Evolutionary conservation across 768 basidiomycete species (phyloP).

Genomic region (Amanita thiersii): DNA sequence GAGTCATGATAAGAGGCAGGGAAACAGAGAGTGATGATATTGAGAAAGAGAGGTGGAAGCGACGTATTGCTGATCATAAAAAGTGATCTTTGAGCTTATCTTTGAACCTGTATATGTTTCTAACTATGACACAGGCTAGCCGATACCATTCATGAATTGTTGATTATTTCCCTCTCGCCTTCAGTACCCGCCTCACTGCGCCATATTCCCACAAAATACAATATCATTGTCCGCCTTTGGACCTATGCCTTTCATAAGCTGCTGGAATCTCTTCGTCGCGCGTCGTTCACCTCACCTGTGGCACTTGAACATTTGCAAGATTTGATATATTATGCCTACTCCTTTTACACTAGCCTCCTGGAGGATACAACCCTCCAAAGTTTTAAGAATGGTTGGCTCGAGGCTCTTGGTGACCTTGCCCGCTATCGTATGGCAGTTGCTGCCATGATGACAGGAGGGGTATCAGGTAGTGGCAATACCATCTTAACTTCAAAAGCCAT

Average conservation of each 20-base stretch:
- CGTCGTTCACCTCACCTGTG: slow-evolving; percentile 57
- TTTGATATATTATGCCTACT: slow-evolving; percentile 93
- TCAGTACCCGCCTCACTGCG: slow-evolving; percentile 84
- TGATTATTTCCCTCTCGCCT: slow-evolving; percentile 79
- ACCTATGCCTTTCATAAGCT: slow-evolving; percentile 84
- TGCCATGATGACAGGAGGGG: slow-evolving; percentile 58
- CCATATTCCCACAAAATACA: slow-evolving; percentile 88
- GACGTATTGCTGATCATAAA: slow-evolving; percentile 74
- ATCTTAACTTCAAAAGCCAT: slow-evolving; percentile 52
- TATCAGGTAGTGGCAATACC: slow-evolving; percentile 26
- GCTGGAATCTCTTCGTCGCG: slow-evolving; percentile 83
- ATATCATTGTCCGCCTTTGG: slow-evolving; percentile 93
- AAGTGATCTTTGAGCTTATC: slow-evolving; percentile 33
- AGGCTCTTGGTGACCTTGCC: slow-evolving; percentile 93
- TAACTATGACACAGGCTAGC: slow-evolving; percentile 51
- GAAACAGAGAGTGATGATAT: slow-evolving; percentile 42
- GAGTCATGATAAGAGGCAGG: slow-evolving; percentile 36
- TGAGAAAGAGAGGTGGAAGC: slow-evolving; percentile 72
- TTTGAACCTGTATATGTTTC: slow-evolving; percentile 11
- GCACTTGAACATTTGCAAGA: slow-evolving; percentile 91
- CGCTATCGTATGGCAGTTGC: slow-evolving; percentile 95
- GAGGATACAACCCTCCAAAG: slow-evolving; percentile 66
- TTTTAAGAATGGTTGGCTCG: slow-evolving; percentile 86
- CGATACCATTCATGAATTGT: slow-evolving; percentile 83
- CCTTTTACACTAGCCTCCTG: slow-evolving; percentile 83